Base-by-base conservation (phyloP, 495 filamentous ascomycete genomes). In the Rusavskia elegans region DNA sequence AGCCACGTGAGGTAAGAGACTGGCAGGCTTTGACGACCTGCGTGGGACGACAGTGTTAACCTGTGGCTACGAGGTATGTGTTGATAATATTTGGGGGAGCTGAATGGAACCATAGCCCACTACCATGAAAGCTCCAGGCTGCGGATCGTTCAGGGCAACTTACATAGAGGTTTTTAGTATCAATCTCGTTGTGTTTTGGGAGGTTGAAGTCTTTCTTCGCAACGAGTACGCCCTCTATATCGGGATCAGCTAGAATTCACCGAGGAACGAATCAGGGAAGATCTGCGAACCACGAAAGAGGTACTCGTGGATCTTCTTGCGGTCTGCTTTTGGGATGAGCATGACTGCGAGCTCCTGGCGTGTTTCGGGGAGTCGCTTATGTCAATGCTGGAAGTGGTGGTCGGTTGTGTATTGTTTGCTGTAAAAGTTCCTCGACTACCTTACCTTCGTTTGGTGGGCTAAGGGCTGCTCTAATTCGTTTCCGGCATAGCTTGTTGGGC, bases 291-390 rank as follows among this genome's bases (percentile, higher is more conserved):
- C 81, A 64, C 90, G 87, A 83, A 98, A 97, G 82, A 98, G 87
- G 82, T 97, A 95, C 84, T 97, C 87, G 77, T 98, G 93, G 78
- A 98, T 95, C 82, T 92, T 90, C 84, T 97, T 97, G 76, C 92
- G 89, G 77, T 98, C 92, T 70, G 85, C 82, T 81, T 97, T 97
- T 66, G 92, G 92, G 75, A 98, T 98, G 79, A 98, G 83, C 74
- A 77, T 77, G 74, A 72, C 74, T 65, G 72, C 74, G 73, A 75
- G 71, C 74, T 76, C 72, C 73, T 75, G 66, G 65, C 63, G 72
- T 67, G 66, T 63, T 73, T 77, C 72, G 71, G 66, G 72, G 73
- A 77, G 75, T 77, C 73, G 72, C 72, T 74, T 67, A 68, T 63
- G 74, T 57, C 73, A 68, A 55, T 60, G 55, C 50, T 58, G 32